Evolutionary conservation across 2,329 filamentous ascomycete genomes (phyloP).

Genomic region (Blastomyces percursus): DNA sequence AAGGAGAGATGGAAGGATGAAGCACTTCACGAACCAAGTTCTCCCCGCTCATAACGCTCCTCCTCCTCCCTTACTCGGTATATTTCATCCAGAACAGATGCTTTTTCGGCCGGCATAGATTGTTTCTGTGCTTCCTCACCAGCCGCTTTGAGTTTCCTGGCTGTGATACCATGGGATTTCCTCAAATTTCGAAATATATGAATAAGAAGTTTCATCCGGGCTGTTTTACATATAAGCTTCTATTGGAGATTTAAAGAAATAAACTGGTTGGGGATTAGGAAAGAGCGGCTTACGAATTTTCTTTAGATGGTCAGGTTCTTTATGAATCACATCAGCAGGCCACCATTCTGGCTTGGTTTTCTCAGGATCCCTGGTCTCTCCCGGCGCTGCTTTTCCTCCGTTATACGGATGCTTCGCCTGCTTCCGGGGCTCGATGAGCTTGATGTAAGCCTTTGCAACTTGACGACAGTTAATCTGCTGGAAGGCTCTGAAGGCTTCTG

Average conservation of each 20-base stretch:
- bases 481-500: conserved; percentile 32
- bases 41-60: conserved; percentile 31
- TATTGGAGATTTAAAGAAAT: neutral
- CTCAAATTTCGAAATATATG: conserved; percentile 33
- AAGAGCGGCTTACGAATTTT: conserved; percentile 32
- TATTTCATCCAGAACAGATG: conserved; percentile 32
- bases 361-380: conserved; percentile 32
- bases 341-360: conserved; percentile 38
- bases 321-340: conserved; percentile 36
- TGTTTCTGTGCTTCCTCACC: conserved; percentile 30
- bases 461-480: conserved; percentile 38
- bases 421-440: conserved; percentile 38
- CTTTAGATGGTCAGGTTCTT: conserved; percentile 39
- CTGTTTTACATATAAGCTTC: conserved; percentile 13
- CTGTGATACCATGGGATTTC: conserved; percentile 23
- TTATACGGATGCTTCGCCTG: conserved; percentile 41
- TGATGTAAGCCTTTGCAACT: conserved; percentile 38
- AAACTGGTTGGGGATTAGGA: neutral
- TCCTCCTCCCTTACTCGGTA: conserved; percentile 32
- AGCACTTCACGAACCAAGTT: conserved; percentile 28
- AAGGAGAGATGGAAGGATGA: no score
- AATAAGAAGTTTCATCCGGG: conserved; percentile 29
- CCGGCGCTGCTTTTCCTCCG: conserved; percentile 32
- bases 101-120: conserved; percentile 25
- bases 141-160: conserved; percentile 31